phyloP scores from a whole-genome alignment of 768 basidiomycete species.

The Arthromyces matolae region DNA sequence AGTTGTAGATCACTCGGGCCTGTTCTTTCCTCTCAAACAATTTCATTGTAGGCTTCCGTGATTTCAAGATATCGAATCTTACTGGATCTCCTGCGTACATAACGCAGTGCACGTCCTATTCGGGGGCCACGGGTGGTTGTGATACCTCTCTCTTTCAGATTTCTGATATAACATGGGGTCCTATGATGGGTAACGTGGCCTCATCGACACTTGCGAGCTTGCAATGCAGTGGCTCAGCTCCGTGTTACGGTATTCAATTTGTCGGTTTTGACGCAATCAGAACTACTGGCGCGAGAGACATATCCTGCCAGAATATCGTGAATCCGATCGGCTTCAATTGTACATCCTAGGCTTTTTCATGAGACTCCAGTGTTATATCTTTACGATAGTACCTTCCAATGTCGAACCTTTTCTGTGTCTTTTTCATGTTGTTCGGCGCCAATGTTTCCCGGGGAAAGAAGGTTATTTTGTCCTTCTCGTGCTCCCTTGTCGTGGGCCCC shows the following conservation, averaged over 20 bases:
- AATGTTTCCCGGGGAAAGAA: slow-evolving; percentile 8
- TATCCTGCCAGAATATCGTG: slow-evolving; percentile 19
- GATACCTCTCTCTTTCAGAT: slow-evolving; percentile 33
- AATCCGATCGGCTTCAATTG: slow-evolving; percentile 25
- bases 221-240: slow-evolving; percentile 31
- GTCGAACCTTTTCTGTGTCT: too few relatives aligned
- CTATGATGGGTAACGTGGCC: slow-evolving; percentile 21
- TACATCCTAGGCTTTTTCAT: slow-evolving; percentile 5
- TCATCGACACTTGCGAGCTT: slow-evolving; percentile 22
- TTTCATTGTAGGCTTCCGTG: slow-evolving; percentile 19
- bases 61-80: slow-evolving; percentile 22
- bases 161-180: slow-evolving; percentile 29
- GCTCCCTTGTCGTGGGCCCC: slow-evolving; percentile 13
- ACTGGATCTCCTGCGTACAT: slow-evolving; percentile 19
- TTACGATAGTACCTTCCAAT: too few relatives aligned
- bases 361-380: neutral
- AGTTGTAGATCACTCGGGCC: neutral
- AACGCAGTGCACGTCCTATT: slow-evolving; percentile 30
- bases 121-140: slow-evolving; percentile 29
- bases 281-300: slow-evolving; percentile 14
- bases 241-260: slow-evolving; percentile 24
- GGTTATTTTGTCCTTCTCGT: slow-evolving; percentile 10
- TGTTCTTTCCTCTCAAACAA: neutral
- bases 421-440: slow-evolving; percentile 2
- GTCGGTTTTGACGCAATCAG: slow-evolving; percentile 18